Evolutionary conservation across 1,284 basidiomycete genomes (phyloP), one percentile per base, ranked within the genome.

Genomic region (Ustilago vetiveriae): DNA sequence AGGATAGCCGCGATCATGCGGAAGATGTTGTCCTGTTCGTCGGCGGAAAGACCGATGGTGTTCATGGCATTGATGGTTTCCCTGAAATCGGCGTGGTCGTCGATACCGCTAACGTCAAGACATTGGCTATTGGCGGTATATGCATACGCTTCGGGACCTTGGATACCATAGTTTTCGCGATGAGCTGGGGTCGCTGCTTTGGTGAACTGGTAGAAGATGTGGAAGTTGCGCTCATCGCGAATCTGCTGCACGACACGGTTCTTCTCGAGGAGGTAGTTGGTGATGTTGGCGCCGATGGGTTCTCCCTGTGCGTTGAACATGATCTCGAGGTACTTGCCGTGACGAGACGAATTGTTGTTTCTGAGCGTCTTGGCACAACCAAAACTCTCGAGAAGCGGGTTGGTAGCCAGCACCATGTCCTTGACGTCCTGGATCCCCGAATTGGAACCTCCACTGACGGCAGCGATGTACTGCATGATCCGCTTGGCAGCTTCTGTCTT

Each of bases 391-490:
- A 99, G 85, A 36, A 99, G 84, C 21, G 96, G 96, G 82, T 99
- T 98, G 16, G 96, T 99, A 9, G 96, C 96, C 37, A 99, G 86
- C n/a, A 98, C 96, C 96, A 99, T 99, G 81, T 98, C 94, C 85
- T 98, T 98, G 83, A 98, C 94, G 82, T 94, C 90, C 82, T 95
- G 92, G 68, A 98, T 98, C 27, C 82, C 77, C 49, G 52, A 51
- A 27, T 58, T 67, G 78, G 90, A 90, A 66, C 89, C 87, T 51
- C 92, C 92, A 32, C 92, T 93, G 3, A 98, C 96, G 6, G 92
- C 96, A 11, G 96, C 96, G 72, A 98, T 97, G 82, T 98, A 99
- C 84, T 98, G 94, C 96, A 99, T 99, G 84, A 99, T 98, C 55
- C 94, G 74, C 50, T 79, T 79, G 14, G 76, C 78, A 29, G 74